These are phyloP conservation scores for Saccharum hybrid DNA, from an alignment of 202 grass and related monocot species.

Conservation along the genomic window DNA sequence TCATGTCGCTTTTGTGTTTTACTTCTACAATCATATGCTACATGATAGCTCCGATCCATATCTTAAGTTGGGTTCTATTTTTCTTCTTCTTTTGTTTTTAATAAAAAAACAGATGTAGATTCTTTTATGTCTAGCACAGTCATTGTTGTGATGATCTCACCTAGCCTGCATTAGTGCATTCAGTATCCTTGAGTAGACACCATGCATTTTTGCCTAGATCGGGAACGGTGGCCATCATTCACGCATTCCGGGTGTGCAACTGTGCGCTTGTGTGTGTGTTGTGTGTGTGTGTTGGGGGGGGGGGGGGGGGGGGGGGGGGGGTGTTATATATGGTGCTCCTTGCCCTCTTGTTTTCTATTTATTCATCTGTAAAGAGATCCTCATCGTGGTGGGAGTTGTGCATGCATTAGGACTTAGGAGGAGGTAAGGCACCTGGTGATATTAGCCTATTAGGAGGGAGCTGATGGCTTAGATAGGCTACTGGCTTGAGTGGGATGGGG, in stretches of 20 bases:
- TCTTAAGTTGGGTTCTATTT: not conserved
- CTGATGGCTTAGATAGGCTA: not conserved
- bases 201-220: not conserved
- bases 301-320: no score
- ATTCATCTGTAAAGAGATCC: not conserved
- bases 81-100: not conserved
- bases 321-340: not conserved
- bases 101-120: not conserved
- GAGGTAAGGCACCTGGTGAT: not conserved
- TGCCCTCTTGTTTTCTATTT: not conserved
- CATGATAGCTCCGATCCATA: not conserved
- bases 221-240: not conserved
- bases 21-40: not conserved
- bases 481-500: not conserved
- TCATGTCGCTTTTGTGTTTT: not conserved
- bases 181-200: not conserved
- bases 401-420: not conserved
- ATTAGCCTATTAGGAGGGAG: not conserved
- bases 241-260: not conserved
- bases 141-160: not conserved
- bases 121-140: not conserved
- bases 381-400: not conserved
- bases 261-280: not conserved
- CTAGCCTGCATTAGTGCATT: not conserved
- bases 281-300: no score